A percentile compares a stretch with the other conserved stretches of the same genome.
Evolutionary conservation across 768 basidiomycete species (phyloP).

Genomic region (Termitomyces eurrhizus): DNA sequence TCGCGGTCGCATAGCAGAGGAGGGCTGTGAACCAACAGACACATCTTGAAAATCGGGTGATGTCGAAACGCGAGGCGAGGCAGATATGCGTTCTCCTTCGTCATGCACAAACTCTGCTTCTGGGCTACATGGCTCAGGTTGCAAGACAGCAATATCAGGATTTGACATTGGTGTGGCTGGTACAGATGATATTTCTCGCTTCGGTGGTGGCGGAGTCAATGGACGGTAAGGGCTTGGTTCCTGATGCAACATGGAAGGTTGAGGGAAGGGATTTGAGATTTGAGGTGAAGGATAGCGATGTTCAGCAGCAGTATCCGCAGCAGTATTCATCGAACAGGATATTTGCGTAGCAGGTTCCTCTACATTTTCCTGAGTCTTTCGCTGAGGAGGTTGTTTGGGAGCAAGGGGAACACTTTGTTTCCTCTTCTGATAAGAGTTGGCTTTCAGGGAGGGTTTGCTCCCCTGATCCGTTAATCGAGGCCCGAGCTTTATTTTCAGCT

Average conservation of each 20-base stretch:
- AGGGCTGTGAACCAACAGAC: conserved; percentile 2
- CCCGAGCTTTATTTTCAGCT: conserved; percentile 33
- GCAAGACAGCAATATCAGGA: conserved; percentile 24
- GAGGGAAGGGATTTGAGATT: neutral
- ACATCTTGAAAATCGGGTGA: conserved; percentile 7
- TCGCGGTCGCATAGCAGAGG: conserved; percentile 1
- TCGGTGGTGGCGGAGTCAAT: neutral
- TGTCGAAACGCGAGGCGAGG: neutral
- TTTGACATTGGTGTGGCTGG: conserved; percentile 23
- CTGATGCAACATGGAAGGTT: neutral
- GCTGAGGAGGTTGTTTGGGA: conserved; percentile 14
- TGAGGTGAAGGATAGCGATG: neutral
- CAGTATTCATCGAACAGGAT: neutral
- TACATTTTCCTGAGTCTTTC: neutral
- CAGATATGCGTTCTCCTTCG: neutral
- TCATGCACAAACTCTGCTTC: conserved; percentile 2
- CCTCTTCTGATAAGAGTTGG: conserved; percentile 23
- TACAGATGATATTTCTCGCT: neutral
- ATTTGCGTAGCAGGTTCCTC: neutral
- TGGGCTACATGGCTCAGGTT: conserved; percentile 11
- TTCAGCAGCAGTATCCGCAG: neutral
- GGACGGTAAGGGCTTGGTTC: neutral
- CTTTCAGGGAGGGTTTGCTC: conserved; percentile 20
- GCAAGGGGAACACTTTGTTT: conserved; percentile 16
- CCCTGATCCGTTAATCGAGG: conserved; percentile 12